Evolutionary conservation across 1,284 basidiomycete species (phyloP).

Genomic region (Golubevia sp.): DNA sequence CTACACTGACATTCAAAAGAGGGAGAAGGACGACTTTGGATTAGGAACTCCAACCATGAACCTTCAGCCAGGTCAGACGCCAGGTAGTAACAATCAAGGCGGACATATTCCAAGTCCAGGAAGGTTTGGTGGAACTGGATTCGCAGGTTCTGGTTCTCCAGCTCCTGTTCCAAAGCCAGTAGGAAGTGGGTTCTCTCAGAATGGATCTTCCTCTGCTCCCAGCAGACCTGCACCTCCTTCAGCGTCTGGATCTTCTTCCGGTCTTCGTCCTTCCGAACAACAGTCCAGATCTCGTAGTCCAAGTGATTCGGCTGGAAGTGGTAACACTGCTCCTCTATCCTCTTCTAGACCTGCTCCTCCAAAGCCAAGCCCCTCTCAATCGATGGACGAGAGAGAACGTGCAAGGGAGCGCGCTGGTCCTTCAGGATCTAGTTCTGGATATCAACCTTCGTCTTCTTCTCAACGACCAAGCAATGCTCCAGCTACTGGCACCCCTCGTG

Average conservation of each 20-base stretch:
- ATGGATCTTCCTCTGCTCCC: neutral
- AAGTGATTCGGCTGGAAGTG: neutral
- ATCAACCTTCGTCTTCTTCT: neutral
- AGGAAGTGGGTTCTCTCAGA: neutral
- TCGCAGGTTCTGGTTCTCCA: constrained; percentile 7
- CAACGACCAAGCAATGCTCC: constrained; percentile 12
- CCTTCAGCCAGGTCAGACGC: constrained; percentile 35
- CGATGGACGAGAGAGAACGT: constrained; percentile 4
- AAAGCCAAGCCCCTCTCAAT: neutral
- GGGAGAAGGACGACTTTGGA: constrained; percentile 75
- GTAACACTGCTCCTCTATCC: neutral
- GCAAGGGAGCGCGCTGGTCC: neutral
- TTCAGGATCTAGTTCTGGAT: neutral
- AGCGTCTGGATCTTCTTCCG: neutral
- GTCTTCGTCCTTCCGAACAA: constrained; percentile 1
- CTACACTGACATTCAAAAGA: constrained; percentile 95
- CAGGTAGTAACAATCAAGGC: neutral
- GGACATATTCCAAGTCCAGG: constrained; percentile 6
- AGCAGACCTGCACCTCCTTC: neutral
- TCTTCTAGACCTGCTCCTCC: neutral
- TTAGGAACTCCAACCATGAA: constrained; percentile 58
- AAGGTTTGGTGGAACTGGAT: constrained; percentile 21
- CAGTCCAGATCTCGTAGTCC: neutral
- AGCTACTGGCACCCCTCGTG: constrained; percentile 5
- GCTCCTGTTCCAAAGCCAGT: neutral